Evolutionary conservation across 495 filamentous ascomycete species (phyloP).

Genomic region (Cudoniella acicularis): DNA sequence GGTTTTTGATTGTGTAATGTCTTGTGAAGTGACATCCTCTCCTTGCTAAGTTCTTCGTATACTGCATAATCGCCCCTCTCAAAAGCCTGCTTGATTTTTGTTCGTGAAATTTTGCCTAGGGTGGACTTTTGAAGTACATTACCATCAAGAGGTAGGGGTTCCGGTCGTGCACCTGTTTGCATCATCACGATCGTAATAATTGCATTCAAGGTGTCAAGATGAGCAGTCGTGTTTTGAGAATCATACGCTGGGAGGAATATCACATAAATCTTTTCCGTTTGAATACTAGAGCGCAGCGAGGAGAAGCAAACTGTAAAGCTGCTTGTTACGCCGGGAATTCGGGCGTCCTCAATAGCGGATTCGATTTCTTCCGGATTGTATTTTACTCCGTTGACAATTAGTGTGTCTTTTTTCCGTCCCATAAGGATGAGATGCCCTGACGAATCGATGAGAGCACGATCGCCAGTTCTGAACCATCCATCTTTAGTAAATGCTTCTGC

Average conservation of each 20-base stretch:
- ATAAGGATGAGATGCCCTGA: constrained; percentile 64
- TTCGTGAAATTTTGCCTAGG: neutral
- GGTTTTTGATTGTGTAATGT: neutral
- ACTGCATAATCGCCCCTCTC: neutral
- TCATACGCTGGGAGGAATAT: neutral
- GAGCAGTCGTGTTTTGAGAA: neutral
- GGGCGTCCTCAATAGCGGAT: constrained; percentile 35
- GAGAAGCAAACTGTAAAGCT: neutral
- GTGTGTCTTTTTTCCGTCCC: constrained; percentile 79
- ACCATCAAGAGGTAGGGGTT: neutral
- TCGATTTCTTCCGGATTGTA: constrained; percentile 40
- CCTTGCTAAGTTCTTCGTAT: neutral
- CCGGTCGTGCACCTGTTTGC: neutral
- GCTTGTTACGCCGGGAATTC: constrained; percentile 24
- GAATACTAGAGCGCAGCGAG: neutral
- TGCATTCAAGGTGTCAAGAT: neutral
- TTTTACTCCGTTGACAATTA: constrained; percentile 51
- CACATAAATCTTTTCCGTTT: neutral
- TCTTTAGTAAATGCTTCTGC: constrained; percentile 61
- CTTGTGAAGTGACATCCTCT: neutral
- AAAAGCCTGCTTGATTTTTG: neutral
- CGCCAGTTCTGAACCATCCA: constrained; percentile 82
- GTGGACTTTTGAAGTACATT: neutral
- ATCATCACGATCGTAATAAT: neutral
- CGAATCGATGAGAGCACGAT: constrained; percentile 51